Percentiles rank a stretch among this genome's conserved stretches.
These are phyloP conservation scores for Penicillium cosmopolitanum DNA, from an alignment of 495 filamentous ascomycete species.

Conservation along the genomic window DNA sequence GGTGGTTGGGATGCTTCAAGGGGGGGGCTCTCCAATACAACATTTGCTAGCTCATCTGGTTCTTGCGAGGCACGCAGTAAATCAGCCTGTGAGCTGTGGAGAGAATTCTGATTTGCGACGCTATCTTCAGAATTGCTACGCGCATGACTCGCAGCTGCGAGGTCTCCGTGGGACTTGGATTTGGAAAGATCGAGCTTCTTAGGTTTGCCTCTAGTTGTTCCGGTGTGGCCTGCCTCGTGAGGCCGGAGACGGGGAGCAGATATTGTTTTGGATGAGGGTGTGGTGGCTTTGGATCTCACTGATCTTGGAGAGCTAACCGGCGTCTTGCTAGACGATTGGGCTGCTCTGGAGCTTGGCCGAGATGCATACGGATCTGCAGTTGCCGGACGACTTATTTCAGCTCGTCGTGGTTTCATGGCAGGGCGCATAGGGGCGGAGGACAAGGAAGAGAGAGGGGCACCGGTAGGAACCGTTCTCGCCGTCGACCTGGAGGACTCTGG, in stretches of 20 bases:
- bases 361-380: slow-evolving; percentile 62
- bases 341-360: slow-evolving; percentile 35
- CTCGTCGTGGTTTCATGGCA: slow-evolving; percentile 46
- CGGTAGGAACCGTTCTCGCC: slow-evolving; percentile 38
- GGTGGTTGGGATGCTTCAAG: slow-evolving; percentile 24
- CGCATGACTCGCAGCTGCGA: slow-evolving; percentile 22
- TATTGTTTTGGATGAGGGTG: slow-evolving; percentile 33
- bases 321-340: slow-evolving; percentile 40
- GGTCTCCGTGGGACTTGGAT: slow-evolving; percentile 33
- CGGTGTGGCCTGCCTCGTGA: slow-evolving; percentile 29
- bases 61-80: slow-evolving; percentile 63
- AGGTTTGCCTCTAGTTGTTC: slow-evolving; percentile 39
- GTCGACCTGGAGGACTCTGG: slow-evolving; percentile 42
- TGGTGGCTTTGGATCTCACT: slow-evolving; percentile 32
- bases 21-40: slow-evolving; percentile 33
- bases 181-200: slow-evolving; percentile 46
- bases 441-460: slow-evolving; percentile 46
- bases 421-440: slow-evolving; percentile 64
- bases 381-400: slow-evolving; percentile 56
- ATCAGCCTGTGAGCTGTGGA: slow-evolving; percentile 37
- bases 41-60: slow-evolving; percentile 47
- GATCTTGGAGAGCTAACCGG: slow-evolving; percentile 48
- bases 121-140: slow-evolving; percentile 37
- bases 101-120: slow-evolving; percentile 17
- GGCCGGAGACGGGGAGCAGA: slow-evolving; percentile 36